Evolutionary conservation across 495 filamentous ascomycete species (phyloP), one percentile per base, ranked within the genome.

Genomic region (Penicillium psychrofluorescens): DNA sequence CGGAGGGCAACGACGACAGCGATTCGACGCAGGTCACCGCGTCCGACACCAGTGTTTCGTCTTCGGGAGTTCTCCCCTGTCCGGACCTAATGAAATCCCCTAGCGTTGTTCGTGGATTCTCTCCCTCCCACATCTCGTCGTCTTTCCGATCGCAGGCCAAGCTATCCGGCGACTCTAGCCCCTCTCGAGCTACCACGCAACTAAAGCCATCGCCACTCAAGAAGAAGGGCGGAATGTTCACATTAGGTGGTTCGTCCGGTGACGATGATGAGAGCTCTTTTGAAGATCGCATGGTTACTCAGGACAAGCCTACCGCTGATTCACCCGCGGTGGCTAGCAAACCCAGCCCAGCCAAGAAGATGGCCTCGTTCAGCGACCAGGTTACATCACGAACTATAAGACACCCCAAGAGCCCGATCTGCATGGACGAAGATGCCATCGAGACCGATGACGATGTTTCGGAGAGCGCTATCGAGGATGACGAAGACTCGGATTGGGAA

Each of bases 401-500:
- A 27, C 80, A 79, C 4, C 79, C 84, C 40, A 68, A 67, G 30
- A 74, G 77, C 11, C 72, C 74, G 5, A 72, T 69, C 29, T 75
- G 79, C 41, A 71, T 79, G 47, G 84, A 86, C 44, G 83, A 86
- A 41, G 83, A 86, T 43, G 83, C 83, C 11, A 87, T 89, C 37
- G 85, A 86, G 50, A 83, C 80, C 6, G 78, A 82, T 22, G 81
- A 85, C 15, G 80, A 79, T 39, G 72, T 86, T 28, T 85, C 84
- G 4, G 87, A 92, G 61, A 87, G 85, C 51, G 86, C 86, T 16
- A 89, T 89, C 37, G 88, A 94, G 43, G 89, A 95, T 40, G 91
- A 94, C 35, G 86, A 90, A 37, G 85, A 84, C 22, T 88, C 75
- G 9, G 86, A 92, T 44, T 95, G 89, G 88, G 90, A 95, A 59